Conservation (phyloP, 352 stramenopile species). For the Peronospora destructor region DNA sequence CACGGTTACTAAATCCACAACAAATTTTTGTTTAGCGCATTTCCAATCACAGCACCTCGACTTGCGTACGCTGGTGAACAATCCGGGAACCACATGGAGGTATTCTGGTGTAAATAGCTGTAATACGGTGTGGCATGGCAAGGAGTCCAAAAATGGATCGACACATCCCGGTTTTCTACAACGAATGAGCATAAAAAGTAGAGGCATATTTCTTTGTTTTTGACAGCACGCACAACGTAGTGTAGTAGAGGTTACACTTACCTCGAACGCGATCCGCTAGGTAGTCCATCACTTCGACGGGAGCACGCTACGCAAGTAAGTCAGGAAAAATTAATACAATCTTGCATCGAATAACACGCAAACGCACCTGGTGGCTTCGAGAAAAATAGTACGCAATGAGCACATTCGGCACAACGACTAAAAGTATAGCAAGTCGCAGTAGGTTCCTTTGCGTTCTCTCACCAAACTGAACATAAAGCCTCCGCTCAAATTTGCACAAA, state of each 20-base stretch:
- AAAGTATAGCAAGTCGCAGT: constrained; percentile 38
- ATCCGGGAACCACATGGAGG: constrained; percentile 82
- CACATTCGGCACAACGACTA: constrained; percentile 58
- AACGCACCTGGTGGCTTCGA: constrained; percentile 41
- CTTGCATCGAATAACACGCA: not conserved
- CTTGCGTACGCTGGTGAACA: constrained; percentile 60
- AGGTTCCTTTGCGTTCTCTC: constrained; percentile 53
- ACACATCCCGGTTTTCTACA: constrained; percentile 32
- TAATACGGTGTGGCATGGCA: constrained; percentile 86
- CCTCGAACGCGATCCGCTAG: constrained; percentile 48
- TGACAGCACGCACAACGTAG: not conserved
- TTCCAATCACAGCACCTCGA: not conserved
- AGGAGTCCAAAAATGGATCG: constrained; percentile 81
- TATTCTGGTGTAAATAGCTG: constrained; percentile 78
- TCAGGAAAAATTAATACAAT: constrained; percentile 1
- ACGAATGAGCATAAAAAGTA: not conserved
- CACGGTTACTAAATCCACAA: constrained; percentile 41
- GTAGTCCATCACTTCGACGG: constrained; percentile 77
- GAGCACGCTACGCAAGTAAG: constrained; percentile 38
- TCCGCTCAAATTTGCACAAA: constrained; percentile 59
- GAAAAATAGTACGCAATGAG: constrained; percentile 64
- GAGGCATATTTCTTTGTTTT: not conserved
- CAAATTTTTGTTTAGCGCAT: constrained; percentile 2
- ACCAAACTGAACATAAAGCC: constrained; percentile 48
- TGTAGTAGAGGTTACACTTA: constrained; percentile 11